Conservation (phyloP, 345 rosid genomes). For the Excoecaria cochinchinensis region DNA sequence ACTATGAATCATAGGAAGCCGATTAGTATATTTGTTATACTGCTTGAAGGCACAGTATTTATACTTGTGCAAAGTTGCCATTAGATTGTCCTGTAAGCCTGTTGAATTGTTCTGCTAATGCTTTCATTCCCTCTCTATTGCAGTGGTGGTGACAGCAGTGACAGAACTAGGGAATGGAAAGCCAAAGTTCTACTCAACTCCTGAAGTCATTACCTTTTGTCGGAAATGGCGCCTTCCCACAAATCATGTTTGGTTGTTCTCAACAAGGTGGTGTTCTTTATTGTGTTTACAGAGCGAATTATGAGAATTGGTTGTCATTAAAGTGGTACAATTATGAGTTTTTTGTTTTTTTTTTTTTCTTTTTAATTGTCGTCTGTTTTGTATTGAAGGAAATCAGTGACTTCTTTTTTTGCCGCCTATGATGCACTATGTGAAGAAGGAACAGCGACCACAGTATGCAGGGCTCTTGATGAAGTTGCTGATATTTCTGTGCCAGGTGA, state of each 20-base stretch:
- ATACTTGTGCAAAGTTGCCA: neutral
- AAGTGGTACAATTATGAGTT: neutral
- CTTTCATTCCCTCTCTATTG: conserved; percentile 24
- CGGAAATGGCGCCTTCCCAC: conserved; percentile 88
- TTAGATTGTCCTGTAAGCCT: neutral
- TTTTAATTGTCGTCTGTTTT: conserved; percentile 14
- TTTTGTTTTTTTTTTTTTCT: too few species aligned
- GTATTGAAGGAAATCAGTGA: conserved; percentile 70
- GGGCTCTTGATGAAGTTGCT: conserved; percentile 87
- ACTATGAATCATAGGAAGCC: neutral
- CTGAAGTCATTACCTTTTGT: conserved; percentile 84
- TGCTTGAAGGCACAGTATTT: neutral
- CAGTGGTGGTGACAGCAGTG: conserved; percentile 96
- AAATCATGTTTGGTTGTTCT: conserved; percentile 90
- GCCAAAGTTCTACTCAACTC: conserved; percentile 92
- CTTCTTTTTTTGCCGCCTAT: conserved; percentile 76
- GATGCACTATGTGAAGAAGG: conserved; percentile 98
- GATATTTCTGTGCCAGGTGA: conserved; percentile 91
- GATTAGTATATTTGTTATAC: neutral
- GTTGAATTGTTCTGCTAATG: neutral
- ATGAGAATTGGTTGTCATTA: neutral
- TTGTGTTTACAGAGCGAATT: conserved; percentile 6
- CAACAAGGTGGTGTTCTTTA: conserved; percentile 63
- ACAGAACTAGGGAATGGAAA: conserved; percentile 86
- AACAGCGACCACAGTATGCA: conserved; percentile 83